Conservation (phyloP, 1,139 yeast species). For the Saccharomycopsis hybrid region DNA sequence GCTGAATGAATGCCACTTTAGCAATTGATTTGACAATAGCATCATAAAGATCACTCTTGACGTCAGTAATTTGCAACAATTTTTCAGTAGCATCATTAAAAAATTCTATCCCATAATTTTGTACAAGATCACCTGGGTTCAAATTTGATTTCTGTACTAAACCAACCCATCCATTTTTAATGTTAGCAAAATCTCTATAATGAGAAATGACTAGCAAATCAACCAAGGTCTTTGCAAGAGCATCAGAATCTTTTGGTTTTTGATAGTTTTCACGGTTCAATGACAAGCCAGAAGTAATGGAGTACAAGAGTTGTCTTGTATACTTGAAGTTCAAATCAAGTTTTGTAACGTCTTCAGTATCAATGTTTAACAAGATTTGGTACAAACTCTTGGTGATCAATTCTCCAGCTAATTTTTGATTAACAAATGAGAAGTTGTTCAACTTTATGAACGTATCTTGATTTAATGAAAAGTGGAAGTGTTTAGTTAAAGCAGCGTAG, state of each 20-base stretch:
- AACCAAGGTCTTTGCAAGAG: slow-evolving; percentile 37
- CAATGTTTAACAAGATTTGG: slow-evolving; percentile 26
- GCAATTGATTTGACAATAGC: slow-evolving; percentile 58
- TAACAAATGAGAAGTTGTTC: slow-evolving; percentile 7
- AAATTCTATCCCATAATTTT: slow-evolving; percentile 34
- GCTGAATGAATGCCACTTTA: slow-evolving; percentile 64
- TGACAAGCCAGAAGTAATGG: slow-evolving; percentile 32
- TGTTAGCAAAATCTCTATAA: slow-evolving; percentile 33
- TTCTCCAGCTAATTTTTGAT: slow-evolving; percentile 27
- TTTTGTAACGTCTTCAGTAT: slow-evolving; percentile 24
- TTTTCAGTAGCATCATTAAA: slow-evolving; percentile 29
- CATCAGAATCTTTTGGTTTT: slow-evolving; percentile 27
- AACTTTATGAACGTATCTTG: slow-evolving; percentile 26
- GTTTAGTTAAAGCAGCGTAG: slow-evolving; percentile 30
- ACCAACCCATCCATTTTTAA: slow-evolving; percentile 73
- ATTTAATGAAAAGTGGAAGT: slow-evolving; percentile 33
- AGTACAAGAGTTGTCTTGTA: slow-evolving; percentile 39
- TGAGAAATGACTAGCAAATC: slow-evolving; percentile 51
- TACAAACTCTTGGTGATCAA: slow-evolving; percentile 26
- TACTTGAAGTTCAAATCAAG: slow-evolving; percentile 26
- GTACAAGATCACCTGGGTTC: slow-evolving; percentile 61
- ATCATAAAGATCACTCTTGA: slow-evolving; percentile 23
- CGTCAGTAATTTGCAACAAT: background rate
- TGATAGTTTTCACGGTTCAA: slow-evolving; percentile 27
- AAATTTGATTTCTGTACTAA: slow-evolving; percentile 52